Base-by-base conservation (phyloP, 768 basidiomycete genomes). In the Mycena olivaceomarginata region DNA sequence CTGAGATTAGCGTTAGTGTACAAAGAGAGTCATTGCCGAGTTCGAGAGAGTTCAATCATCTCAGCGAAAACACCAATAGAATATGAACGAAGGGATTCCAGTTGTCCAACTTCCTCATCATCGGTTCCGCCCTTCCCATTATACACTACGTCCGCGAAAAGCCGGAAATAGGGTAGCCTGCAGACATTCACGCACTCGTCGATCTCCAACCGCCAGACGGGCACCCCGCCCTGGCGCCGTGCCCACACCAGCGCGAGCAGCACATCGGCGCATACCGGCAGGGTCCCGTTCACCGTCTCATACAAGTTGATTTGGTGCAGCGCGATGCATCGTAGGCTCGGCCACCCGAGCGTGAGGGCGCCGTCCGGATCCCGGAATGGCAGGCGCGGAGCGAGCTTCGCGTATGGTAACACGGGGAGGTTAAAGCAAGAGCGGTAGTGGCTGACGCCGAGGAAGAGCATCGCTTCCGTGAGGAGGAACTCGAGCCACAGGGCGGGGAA, bases 191-290 rank as follows among this genome's bases (percentile, higher is more conserved):
- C 18, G 72, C 76, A 77, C n/a, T 74, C 64, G 41, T 56, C 46
- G 5, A 79, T 63, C 51, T 79, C 72, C 40, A 79, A 57, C 71
- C 59, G 74, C 78, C 72, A 74, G 22, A 79, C 63, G 18, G 72
- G 78, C 31, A 51, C 68, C 7, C 51, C 4, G 56, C 75, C 75
- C 37, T 53, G 45, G 46, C 69, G 67, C n/a, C 78, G 67, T 8
- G 78, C 78, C 78, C 78, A 79, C 46, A 79, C 16, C 1, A 79
- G 75, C 39, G 78, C 70, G 22, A 67, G 70, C 22, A 79, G 57
- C 53, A 76, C 20, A 2, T 72, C 68, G 12, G 71, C 60, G 43
- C 56, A 67, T 63, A 39, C 18, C 11, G 22, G 51, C 6, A 10
- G 22, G 18, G 15, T 11, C 43, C 45, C 10, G 20, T 40, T 22